Evolutionary conservation across 176 grass and related monocot species (phyloP).

Genomic region (Rhipidocladum racemiflorum): DNA sequence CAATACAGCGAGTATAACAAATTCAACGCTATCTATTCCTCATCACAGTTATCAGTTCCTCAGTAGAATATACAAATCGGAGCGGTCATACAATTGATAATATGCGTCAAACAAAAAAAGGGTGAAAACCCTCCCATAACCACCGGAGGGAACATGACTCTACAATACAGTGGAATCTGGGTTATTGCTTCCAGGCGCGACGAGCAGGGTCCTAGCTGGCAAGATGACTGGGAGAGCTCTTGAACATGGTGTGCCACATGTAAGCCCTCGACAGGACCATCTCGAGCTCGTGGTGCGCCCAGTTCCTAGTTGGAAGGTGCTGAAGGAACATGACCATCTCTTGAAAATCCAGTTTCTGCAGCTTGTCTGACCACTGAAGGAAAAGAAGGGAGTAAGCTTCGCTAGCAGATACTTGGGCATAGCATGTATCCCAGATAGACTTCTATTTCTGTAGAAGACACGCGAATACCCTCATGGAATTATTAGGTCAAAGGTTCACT

Average conservation of each 20-base stretch:
- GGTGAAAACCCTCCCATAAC: background rate
- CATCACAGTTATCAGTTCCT: background rate
- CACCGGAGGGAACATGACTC: background rate
- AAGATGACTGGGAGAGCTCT: slow-evolving; percentile 79
- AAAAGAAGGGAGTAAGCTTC: slow-evolving; percentile 2
- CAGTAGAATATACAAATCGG: slow-evolving; percentile 29
- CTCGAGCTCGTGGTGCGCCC: slow-evolving; percentile 87
- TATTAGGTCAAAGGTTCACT: background rate
- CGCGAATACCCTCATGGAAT: background rate
- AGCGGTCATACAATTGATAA: background rate
- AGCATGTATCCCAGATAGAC: background rate
- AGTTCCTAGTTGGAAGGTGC: slow-evolving; percentile 84
- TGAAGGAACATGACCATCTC: slow-evolving; percentile 99
- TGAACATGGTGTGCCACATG: slow-evolving; percentile 97
- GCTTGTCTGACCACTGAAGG: slow-evolving; percentile 86
- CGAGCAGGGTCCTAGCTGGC: slow-evolving; percentile 33
- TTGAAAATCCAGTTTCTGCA: slow-evolving; percentile 93
- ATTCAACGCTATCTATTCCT: background rate
- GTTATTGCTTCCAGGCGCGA: background rate
- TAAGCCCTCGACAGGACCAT: slow-evolving; percentile 86
- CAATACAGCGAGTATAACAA: background rate
- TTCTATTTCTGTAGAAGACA: background rate
- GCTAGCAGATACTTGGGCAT: background rate
- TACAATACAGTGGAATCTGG: background rate
- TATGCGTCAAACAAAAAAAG: background rate